Percentiles rank a stretch among this genome's conserved stretches.
phyloP scores from a whole-genome alignment of 768 basidiomycete genomes.

The Coprinopsis cinerea region DNA sequence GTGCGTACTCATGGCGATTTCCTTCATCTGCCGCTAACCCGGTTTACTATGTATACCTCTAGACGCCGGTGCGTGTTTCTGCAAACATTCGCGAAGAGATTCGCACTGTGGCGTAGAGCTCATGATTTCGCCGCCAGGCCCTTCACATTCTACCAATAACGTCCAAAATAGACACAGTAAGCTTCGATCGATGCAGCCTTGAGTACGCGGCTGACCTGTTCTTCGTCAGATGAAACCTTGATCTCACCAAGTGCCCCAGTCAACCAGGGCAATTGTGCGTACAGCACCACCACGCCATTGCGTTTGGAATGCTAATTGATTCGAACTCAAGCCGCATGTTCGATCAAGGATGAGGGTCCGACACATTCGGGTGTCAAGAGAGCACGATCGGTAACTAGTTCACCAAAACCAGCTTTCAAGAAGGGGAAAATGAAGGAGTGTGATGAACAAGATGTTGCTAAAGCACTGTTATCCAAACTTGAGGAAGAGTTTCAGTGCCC shows the following conservation, averaged over 20 bases:
- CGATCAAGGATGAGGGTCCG: too few species aligned
- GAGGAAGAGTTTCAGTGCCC: slow-evolving; percentile 67
- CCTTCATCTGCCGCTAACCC: too few species aligned
- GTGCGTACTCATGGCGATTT: background rate
- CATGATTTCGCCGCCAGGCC: background rate
- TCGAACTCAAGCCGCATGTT: background rate
- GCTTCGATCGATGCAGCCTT: background rate
- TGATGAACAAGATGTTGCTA: slow-evolving; percentile 2
- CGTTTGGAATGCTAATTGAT: too few species aligned
- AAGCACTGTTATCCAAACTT: slow-evolving; percentile 35
- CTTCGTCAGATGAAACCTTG: background rate
- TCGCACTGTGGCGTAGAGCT: slow-evolving; percentile 1
- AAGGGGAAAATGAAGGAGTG: slow-evolving; percentile 41
- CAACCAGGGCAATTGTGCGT: background rate
- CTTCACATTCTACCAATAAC: background rate
- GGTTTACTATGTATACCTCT: background rate
- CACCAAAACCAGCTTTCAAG: slow-evolving; percentile 16
- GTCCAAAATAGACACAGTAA: background rate
- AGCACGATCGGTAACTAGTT: background rate
- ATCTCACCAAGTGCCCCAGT: slow-evolving; percentile 1
- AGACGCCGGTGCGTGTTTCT: background rate
- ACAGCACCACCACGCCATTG: too few species aligned
- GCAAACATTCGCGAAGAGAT: background rate
- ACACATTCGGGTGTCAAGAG: background rate
- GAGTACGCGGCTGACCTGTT: too few species aligned